These are phyloP conservation scores for Podospora pseudocomata DNA, from an alignment of 495 filamentous ascomycete genomes.

Conservation along the genomic window DNA sequence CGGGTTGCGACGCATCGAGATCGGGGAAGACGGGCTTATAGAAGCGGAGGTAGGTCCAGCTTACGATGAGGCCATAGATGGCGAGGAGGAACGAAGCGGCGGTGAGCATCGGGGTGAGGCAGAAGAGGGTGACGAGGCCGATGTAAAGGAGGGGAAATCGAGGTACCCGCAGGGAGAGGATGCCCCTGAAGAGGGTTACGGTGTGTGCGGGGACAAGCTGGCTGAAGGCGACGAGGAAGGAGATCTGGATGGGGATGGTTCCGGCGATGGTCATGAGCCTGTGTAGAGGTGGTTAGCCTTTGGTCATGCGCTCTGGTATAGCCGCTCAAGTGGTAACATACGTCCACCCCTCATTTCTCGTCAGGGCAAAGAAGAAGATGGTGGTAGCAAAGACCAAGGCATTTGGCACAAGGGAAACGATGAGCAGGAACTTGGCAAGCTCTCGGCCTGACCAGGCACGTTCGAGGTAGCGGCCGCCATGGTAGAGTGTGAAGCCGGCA, in stretches of 20 bases:
- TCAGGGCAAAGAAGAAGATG: conserved; percentile 66
- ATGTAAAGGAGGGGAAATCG: conserved; percentile 88
- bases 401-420: conserved; percentile 78
- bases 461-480: conserved; percentile 93
- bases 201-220: conserved; percentile 97
- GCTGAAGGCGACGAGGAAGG: conserved; percentile 96
- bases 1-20: conserved; percentile 60
- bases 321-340: conserved; percentile 44
- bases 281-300: conserved; percentile 11
- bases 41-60: conserved; percentile 96
- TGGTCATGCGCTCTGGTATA: background rate
- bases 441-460: conserved; percentile 92
- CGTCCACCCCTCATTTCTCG: conserved; percentile 63
- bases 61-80: conserved; percentile 75
- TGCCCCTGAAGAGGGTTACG: conserved; percentile 83
- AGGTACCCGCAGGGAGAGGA: conserved; percentile 81
- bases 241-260: conserved; percentile 82
- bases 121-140: conserved; percentile 70
- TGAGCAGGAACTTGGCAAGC: conserved; percentile 83
- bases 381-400: conserved; percentile 66
- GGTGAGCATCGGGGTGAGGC: conserved; percentile 77
- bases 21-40: conserved; percentile 70
- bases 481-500: conserved; percentile 77
- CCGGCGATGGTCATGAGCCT: conserved; percentile 80
- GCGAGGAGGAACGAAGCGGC: conserved; percentile 77